Evolutionary conservation across 176 grass and related monocot genomes (phyloP).

Genomic region (Cenchrus purpureus): DNA sequence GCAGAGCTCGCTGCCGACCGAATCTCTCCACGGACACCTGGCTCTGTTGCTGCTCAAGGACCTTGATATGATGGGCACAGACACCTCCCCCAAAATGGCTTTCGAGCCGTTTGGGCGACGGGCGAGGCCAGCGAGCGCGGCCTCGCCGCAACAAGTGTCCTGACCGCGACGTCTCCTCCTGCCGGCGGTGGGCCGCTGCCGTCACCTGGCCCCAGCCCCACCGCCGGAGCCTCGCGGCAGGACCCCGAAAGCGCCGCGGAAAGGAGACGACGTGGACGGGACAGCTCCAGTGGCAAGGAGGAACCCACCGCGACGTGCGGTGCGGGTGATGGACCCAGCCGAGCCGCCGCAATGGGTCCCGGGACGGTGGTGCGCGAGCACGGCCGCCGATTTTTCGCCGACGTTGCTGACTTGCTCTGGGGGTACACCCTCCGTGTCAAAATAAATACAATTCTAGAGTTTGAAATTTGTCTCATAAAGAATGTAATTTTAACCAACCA

Average conservation of each 20-base stretch:
- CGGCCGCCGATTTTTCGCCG: background rate
- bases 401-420: background rate
- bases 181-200: background rate
- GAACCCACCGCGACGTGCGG: background rate
- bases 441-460: too few species aligned
- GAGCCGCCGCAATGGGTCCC: constrained; percentile 10
- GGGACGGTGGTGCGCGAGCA: too few species aligned
- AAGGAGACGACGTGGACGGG: background rate
- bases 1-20: background rate
- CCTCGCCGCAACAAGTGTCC: constrained; percentile 29
- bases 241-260: background rate
- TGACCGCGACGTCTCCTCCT: constrained; percentile 16
- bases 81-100: background rate
- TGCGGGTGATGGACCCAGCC: background rate
- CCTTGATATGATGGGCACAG: too few species aligned
- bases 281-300: background rate
- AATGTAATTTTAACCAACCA: too few species aligned
- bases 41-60: background rate
- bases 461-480: too few species aligned
- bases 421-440: too few species aligned
- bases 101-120: background rate
- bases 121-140: too few species aligned
- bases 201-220: background rate
- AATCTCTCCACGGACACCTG: constrained; percentile 5
- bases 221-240: background rate